Conservation (phyloP, 768 basidiomycete genomes). For the Rhodosporidiobolus sp. region DNA sequence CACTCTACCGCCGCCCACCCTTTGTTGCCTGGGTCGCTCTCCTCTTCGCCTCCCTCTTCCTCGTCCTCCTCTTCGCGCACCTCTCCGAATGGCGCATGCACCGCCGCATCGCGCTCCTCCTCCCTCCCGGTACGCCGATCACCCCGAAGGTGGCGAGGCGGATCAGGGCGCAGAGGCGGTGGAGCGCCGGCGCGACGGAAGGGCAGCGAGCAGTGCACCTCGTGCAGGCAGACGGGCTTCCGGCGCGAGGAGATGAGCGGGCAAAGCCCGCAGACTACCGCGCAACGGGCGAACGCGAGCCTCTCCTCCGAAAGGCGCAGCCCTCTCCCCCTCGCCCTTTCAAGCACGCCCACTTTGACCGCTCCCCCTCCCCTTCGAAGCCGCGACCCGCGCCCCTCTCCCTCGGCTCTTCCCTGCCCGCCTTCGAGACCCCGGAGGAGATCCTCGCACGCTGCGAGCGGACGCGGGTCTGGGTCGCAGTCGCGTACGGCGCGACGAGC, state of each 20-base stretch:
- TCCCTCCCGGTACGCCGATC: conserved; percentile 1
- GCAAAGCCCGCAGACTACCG: background rate
- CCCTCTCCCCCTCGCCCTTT: background rate
- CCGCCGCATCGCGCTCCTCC: background rate
- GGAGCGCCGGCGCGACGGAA: background rate
- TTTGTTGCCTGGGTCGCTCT: conserved; percentile 80
- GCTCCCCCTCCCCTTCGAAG: too few relatives aligned
- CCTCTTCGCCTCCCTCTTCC: conserved; percentile 60
- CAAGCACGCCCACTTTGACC: too few relatives aligned
- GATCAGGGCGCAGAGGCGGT: background rate
- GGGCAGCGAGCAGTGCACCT: background rate
- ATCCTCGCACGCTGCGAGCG: conserved; percentile 41
- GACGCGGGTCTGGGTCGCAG: conserved; percentile 64
- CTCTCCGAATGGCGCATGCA: conserved; percentile 31
- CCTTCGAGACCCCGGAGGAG: background rate
- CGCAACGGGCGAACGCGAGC: background rate
- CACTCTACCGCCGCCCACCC: conserved; percentile 67
- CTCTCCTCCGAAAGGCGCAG: background rate
- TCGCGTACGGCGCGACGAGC: conserved; percentile 81
- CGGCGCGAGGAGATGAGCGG: too few relatives aligned
- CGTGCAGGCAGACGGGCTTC: background rate
- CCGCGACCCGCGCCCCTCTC: too few relatives aligned
- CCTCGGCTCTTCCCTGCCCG: background rate
- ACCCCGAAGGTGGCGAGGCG: too few relatives aligned
- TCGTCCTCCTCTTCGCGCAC: conserved; percentile 61